phyloP scores from a whole-genome alignment of 495 filamentous ascomycete genomes.

The Daldinia grandis region DNA sequence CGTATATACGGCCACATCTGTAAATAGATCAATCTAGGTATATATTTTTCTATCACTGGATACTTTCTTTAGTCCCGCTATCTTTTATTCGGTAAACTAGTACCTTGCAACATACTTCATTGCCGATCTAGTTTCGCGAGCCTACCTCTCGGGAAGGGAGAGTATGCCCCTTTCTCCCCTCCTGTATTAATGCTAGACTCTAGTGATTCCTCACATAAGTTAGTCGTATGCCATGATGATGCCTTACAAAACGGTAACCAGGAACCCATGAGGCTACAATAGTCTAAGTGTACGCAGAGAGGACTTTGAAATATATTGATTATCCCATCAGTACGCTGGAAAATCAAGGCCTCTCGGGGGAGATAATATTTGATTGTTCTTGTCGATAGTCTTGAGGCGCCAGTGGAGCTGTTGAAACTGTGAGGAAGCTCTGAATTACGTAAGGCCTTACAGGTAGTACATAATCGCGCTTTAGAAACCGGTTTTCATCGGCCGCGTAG shows the following conservation, averaged over 20 bases:
- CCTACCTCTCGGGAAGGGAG: not conserved
- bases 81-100: constrained; percentile 1
- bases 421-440: constrained; percentile 3
- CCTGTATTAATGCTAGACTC: not conserved
- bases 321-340: not conserved
- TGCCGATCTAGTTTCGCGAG: not conserved
- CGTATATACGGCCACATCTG: constrained; percentile 5
- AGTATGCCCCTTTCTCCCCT: not conserved
- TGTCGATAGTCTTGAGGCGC: not conserved
- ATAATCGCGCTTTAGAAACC: constrained; percentile 4
- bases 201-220: too few species aligned
- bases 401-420: not conserved
- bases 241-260: too few species aligned
- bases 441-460: not conserved
- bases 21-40: constrained; percentile 18
- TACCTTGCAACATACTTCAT: not conserved
- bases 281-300: not conserved
- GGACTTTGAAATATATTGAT: not conserved
- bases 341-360: not conserved
- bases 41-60: not conserved
- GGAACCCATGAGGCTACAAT: too few species aligned
- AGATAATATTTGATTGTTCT: not conserved
- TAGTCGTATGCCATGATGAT: too few species aligned
- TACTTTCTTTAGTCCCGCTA: not conserved
- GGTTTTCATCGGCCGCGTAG: constrained; percentile 35